Percentiles rank a stretch among this genome's conserved stretches.
phyloP scores from a whole-genome alignment of 257 asterid species.

The Parsonsia alboflavescens region DNA sequence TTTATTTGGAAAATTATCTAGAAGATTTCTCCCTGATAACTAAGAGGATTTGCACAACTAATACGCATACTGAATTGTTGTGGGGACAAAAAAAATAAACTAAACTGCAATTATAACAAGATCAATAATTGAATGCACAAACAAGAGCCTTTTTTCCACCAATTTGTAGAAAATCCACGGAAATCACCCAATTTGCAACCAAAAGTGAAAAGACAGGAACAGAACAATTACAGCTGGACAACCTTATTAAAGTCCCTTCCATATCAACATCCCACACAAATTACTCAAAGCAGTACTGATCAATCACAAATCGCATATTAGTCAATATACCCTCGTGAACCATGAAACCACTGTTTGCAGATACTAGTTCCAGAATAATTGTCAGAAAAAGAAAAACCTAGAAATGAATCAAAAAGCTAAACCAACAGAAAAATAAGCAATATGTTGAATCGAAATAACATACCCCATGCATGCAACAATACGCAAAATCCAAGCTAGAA shows the following conservation, averaged over 20 bases:
- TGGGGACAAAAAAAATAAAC: too few species aligned
- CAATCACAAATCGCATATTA: neutral
- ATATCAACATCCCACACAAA: neutral
- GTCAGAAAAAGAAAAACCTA: neutral
- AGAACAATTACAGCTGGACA: neutral
- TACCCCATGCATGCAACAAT: slow-evolving; percentile 81
- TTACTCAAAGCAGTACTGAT: neutral
- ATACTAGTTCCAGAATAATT: neutral
- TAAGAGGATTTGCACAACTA: neutral
- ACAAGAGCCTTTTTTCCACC: neutral
- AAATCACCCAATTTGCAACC: neutral
- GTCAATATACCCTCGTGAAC: neutral
- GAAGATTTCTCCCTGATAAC: neutral
- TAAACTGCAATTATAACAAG: neutral
- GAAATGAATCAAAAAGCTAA: neutral
- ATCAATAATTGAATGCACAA: neutral
- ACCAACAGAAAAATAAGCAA: neutral
- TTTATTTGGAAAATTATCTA: neutral
- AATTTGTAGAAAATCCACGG: neutral
- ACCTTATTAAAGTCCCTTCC: neutral
- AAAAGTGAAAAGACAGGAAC: neutral
- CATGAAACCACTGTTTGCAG: neutral
- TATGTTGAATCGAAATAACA: slow-evolving; percentile 18
- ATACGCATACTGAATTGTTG: neutral
- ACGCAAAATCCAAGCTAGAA: slow-evolving; percentile 51